These are phyloP conservation scores for Cyberlindnera veronae DNA, from an alignment of 805 yeast genomes.

Conservation along the genomic window DNA sequence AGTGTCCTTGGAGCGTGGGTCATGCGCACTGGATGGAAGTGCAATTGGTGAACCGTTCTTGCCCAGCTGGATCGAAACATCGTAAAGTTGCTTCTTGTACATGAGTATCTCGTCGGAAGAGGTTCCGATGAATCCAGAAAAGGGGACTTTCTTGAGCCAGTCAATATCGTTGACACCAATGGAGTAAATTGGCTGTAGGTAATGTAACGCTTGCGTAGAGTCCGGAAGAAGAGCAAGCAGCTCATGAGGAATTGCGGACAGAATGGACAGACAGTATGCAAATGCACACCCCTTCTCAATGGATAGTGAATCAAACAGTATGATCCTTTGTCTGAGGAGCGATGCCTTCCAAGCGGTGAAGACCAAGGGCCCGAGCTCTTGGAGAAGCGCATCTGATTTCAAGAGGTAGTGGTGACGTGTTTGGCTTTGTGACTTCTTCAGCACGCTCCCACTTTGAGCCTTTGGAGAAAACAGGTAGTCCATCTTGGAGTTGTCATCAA, in stretches of 20 bases:
- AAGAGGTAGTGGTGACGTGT: constrained; percentile 42
- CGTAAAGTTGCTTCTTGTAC: constrained; percentile 50
- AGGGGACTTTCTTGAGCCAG: constrained; percentile 27
- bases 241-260: constrained; percentile 64
- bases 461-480: constrained; percentile 6
- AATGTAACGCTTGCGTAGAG: constrained; percentile 19
- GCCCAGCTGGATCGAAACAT: constrained; percentile 34
- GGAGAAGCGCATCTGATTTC: constrained; percentile 43
- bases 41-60: constrained; percentile 10
- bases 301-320: constrained; percentile 39
- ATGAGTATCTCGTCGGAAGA: constrained; percentile 66
- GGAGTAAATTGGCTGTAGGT: constrained; percentile 50
- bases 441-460: background rate
- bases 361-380: constrained; percentile 58
- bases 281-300: constrained; percentile 44
- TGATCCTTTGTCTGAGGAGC: constrained; percentile 51
- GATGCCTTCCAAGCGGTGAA: constrained; percentile 64
- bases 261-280: constrained; percentile 53
- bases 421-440: background rate
- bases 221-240: constrained; percentile 34
- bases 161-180: constrained; percentile 58
- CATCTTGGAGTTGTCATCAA: constrained; percentile 15
- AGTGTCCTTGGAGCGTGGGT: constrained; percentile 11
- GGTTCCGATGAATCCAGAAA: constrained; percentile 48
- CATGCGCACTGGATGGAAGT: constrained; percentile 8